These are phyloP conservation scores for Fusarium sterilihyphosum DNA, from an alignment of 2,329 filamentous ascomycete genomes.

Conservation along the genomic window DNA sequence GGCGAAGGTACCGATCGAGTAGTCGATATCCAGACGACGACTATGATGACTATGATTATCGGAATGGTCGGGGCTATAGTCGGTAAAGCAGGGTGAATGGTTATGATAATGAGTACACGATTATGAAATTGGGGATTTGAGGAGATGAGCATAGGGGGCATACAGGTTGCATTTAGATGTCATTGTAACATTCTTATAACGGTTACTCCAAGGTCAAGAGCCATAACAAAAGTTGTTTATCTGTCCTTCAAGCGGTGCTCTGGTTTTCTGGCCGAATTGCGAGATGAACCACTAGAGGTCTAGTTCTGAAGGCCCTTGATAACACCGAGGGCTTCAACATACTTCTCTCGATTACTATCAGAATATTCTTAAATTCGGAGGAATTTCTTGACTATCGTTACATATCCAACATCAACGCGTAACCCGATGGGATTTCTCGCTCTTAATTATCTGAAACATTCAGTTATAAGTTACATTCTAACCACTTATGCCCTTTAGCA, in stretches of 20 bases:
- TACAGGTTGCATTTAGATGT: neutral
- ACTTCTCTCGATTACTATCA: neutral
- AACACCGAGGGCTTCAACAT: neutral
- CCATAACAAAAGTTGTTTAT: neutral
- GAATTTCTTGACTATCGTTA: neutral
- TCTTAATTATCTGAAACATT: neutral
- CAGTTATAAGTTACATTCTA: neutral
- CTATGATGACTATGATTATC: conserved; percentile 21
- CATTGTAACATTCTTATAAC: neutral
- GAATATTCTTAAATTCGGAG: too few species aligned
- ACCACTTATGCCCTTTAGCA: conserved; percentile 3
- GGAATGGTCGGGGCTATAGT: conserved; percentile 19
- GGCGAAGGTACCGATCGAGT: conserved; percentile 18
- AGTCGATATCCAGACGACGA: conserved; percentile 10
- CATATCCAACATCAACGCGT: neutral
- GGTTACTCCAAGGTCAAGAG: neutral
- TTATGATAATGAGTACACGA: conserved; percentile 7
- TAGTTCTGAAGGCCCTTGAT: neutral
- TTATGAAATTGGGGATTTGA: neutral
- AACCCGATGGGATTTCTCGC: neutral
- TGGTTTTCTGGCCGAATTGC: too few species aligned
- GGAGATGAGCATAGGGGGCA: neutral
- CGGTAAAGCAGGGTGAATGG: neutral
- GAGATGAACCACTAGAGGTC: too few species aligned
- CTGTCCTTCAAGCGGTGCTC: neutral